phyloP scores from a whole-genome alignment of 2,329 filamentous ascomycete species.

The Colletotrichum sp. region DNA sequence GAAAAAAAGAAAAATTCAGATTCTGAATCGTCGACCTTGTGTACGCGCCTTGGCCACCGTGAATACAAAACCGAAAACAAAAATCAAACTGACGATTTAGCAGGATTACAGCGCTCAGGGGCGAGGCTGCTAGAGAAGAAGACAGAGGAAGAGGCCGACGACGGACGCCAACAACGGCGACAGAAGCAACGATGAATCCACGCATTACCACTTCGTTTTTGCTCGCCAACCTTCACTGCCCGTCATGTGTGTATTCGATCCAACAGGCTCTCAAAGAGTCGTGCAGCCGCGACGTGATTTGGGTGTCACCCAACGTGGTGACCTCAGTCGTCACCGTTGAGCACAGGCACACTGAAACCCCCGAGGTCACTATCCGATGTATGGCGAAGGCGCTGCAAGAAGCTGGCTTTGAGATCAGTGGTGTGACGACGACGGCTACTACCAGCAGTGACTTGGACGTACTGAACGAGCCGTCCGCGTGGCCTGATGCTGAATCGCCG shows the following conservation, averaged over 20 bases:
- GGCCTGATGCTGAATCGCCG: constrained; percentile 1
- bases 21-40: neutral
- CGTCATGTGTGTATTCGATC: constrained; percentile 74
- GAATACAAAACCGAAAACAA: neutral
- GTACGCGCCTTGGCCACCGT: neutral
- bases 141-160: neutral
- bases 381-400: constrained; percentile 56
- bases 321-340: constrained; percentile 71
- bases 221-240: constrained; percentile 78
- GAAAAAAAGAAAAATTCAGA: neutral
- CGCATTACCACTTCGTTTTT: constrained; percentile 64
- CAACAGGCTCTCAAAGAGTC: constrained; percentile 58
- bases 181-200: neutral
- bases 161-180: neutral
- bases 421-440: constrained; percentile 43
- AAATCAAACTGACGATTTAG: neutral
- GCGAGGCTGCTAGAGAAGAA: neutral
- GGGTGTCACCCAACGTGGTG: constrained; percentile 74
- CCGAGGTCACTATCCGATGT: constrained; percentile 45
- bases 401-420: constrained; percentile 65
- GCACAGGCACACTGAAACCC: constrained; percentile 47
- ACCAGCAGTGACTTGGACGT: constrained; percentile 28
- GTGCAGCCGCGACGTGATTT: constrained; percentile 51
- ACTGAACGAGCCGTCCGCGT: constrained; percentile 20
- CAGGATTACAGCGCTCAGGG: neutral